Conservation (phyloP, 2,329 filamentous ascomycete species). For the Diaporthe ampelina region DNA sequence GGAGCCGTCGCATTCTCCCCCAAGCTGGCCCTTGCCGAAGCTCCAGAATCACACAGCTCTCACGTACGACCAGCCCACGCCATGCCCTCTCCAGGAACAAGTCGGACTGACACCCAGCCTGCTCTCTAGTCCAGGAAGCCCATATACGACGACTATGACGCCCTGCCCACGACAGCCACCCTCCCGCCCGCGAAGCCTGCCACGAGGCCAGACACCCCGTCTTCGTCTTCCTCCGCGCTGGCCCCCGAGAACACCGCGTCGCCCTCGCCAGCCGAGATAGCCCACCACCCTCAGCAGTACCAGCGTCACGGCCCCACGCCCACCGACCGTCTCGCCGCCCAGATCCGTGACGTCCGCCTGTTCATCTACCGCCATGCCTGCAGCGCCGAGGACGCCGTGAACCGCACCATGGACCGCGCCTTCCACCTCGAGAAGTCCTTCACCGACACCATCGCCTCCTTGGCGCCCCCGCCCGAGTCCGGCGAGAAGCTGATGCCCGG, state of each 20-base stretch:
- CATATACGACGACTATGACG: constrained; percentile 83
- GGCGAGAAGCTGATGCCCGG: constrained; percentile 93
- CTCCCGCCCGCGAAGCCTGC: constrained; percentile 42
- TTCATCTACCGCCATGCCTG: constrained; percentile 84
- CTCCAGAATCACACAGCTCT: constrained; percentile 49
- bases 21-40: constrained; percentile 65
- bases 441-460: constrained; percentile 87
- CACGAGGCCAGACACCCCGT: constrained; percentile 48
- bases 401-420: constrained; percentile 82
- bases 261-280: constrained; percentile 46
- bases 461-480: constrained; percentile 87
- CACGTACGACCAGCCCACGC: constrained; percentile 20
- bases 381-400: constrained; percentile 84
- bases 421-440: constrained; percentile 91
- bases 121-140: constrained; percentile 69
- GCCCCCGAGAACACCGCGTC: constrained; percentile 49
- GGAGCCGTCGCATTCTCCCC: constrained; percentile 63
- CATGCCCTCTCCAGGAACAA: not conserved
- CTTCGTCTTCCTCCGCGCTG: constrained; percentile 46
- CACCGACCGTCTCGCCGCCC: constrained; percentile 87
- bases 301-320: constrained; percentile 73
- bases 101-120: constrained; percentile 40
- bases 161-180: constrained; percentile 44
- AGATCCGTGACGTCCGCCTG: constrained; percentile 85
- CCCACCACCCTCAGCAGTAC: constrained; percentile 11